Conservation (phyloP, 352 stramenopile species). For the Pythium guiyangense region DNA sequence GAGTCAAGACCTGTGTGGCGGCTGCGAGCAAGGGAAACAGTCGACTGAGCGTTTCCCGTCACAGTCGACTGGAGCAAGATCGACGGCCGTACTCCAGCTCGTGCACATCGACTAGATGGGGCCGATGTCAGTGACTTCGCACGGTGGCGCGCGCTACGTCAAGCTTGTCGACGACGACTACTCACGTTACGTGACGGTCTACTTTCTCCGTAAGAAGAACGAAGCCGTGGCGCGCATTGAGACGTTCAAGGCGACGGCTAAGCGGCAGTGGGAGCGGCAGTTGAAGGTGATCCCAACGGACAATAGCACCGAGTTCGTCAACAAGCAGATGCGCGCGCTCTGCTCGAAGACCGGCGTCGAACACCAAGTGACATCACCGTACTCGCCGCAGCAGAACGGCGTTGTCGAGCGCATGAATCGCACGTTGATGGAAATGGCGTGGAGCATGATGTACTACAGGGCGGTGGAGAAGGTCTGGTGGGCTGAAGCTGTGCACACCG, state of each 20-base stretch:
- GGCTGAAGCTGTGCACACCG: conserved; percentile 23
- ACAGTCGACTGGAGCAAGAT: not conserved
- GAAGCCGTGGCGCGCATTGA: conserved; percentile 15
- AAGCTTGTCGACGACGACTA: not conserved
- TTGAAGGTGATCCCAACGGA: conserved; percentile 11
- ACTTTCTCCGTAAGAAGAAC: not conserved
- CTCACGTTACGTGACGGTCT: not conserved
- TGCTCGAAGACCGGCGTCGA: conserved; percentile 17
- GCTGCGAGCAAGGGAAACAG: too few species aligned
- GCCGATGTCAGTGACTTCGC: not conserved
- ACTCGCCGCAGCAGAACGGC: conserved; percentile 29
- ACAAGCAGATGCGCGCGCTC: conserved; percentile 13
- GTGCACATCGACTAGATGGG: not conserved
- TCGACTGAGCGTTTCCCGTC: too few species aligned
- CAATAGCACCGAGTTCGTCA: conserved; percentile 24
- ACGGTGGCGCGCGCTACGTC: not conserved
- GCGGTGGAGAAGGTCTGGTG: conserved; percentile 18
- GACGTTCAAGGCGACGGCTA: not conserved
- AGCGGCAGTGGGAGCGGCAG: not conserved
- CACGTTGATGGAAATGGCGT: conserved; percentile 16
- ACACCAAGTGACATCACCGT: conserved; percentile 18
- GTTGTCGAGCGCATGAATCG: conserved; percentile 30
- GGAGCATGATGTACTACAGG: conserved; percentile 23
- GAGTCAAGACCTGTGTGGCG: not conserved
- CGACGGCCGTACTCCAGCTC: not conserved